A percentile compares a stretch with the other conserved stretches of the same genome.
Evolutionary conservation across 176 grass and related monocot species (phyloP).

Genomic region (Elaeis guineensis): DNA sequence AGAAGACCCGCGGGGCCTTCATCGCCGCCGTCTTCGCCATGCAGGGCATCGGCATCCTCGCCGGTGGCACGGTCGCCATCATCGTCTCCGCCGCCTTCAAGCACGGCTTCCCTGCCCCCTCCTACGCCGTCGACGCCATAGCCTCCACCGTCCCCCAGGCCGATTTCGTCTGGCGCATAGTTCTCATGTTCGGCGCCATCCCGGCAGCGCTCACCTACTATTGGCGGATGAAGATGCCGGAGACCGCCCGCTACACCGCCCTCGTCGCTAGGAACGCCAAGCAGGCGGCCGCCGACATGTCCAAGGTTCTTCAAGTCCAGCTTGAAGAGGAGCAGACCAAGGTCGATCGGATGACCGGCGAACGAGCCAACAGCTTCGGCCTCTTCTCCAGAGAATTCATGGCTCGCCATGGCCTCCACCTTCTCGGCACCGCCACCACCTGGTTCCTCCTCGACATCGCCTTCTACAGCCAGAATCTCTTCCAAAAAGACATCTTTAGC

Average conservation of each 20-base stretch:
- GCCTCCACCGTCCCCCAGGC: slow-evolving; percentile 27
- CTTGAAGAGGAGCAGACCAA: slow-evolving; percentile 7
- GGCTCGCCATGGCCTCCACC: slow-evolving; percentile 34
- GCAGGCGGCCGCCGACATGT: slow-evolving; percentile 40
- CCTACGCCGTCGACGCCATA: slow-evolving; percentile 20
- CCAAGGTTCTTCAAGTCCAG: slow-evolving; percentile 20
- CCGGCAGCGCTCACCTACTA: slow-evolving; percentile 60
- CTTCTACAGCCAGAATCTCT: slow-evolving; percentile 70
- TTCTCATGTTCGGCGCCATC: slow-evolving; percentile 56
- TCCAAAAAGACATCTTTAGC: slow-evolving; percentile 59
- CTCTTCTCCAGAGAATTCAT: slow-evolving; percentile 38
- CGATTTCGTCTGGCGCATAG: slow-evolving; percentile 48
- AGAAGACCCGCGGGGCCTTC: too few relatives aligned
- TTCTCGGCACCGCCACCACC: slow-evolving; percentile 35
- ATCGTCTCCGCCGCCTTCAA: slow-evolving; percentile 20
- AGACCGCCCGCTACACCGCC: slow-evolving; percentile 56
- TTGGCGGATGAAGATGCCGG: slow-evolving; percentile 64
- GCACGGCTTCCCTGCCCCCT: slow-evolving; percentile 17
- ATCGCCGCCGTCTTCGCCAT: too few relatives aligned
- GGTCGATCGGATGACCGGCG: background rate
- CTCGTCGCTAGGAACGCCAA: slow-evolving; percentile 33
- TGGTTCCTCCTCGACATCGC: slow-evolving; percentile 68
- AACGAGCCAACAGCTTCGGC: slow-evolving; percentile 14
- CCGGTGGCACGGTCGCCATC: background rate
- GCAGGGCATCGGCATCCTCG: too few relatives aligned